phyloP scores from a whole-genome alignment of 768 basidiomycete species.

The Leucogyrophana mollusca region DNA sequence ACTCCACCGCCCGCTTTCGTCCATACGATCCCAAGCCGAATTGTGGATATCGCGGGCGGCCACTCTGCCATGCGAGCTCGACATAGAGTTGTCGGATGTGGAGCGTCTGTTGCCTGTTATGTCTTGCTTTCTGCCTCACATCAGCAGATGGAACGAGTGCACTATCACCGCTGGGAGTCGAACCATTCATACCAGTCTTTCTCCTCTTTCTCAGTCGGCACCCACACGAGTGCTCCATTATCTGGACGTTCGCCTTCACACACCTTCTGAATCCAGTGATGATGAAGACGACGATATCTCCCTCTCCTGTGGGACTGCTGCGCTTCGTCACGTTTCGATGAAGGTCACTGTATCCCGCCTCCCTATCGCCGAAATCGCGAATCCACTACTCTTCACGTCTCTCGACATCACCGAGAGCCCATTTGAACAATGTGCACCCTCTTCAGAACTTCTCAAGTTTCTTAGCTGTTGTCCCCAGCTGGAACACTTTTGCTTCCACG shows the following conservation, averaged over 20 bases:
- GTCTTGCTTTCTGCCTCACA: conserved; percentile 55
- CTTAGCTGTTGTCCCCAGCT: conserved; percentile 61
- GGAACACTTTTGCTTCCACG: conserved; percentile 55
- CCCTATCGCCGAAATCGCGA: conserved; percentile 43
- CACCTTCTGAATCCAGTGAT: conserved; percentile 18
- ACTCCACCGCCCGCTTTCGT: conserved; percentile 27
- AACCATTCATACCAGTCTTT: conserved; percentile 26
- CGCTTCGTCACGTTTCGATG: conserved; percentile 44
- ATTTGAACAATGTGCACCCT: conserved; percentile 37
- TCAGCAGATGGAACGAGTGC: conserved; percentile 60
- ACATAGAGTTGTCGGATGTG: conserved; percentile 44
- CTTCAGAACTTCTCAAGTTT: conserved; percentile 56
- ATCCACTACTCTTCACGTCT: conserved; percentile 53
- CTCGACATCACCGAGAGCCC: conserved; percentile 55
- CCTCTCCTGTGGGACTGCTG: conserved; percentile 29
- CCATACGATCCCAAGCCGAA: conserved; percentile 46
- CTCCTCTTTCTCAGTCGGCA: conserved; percentile 18
- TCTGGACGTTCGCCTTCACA: conserved; percentile 21
- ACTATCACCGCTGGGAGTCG: conserved; percentile 37
- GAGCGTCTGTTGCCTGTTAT: conserved; percentile 62
- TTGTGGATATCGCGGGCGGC: conserved; percentile 54
- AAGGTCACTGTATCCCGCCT: conserved; percentile 49
- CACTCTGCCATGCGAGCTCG: conserved; percentile 55
- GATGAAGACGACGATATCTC: conserved; percentile 23
- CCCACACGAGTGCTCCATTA: conserved; percentile 26